Base-by-base conservation (phyloP, 1,139 yeast genomes). In the Hyphopichia pseudoburtonii region DNA sequence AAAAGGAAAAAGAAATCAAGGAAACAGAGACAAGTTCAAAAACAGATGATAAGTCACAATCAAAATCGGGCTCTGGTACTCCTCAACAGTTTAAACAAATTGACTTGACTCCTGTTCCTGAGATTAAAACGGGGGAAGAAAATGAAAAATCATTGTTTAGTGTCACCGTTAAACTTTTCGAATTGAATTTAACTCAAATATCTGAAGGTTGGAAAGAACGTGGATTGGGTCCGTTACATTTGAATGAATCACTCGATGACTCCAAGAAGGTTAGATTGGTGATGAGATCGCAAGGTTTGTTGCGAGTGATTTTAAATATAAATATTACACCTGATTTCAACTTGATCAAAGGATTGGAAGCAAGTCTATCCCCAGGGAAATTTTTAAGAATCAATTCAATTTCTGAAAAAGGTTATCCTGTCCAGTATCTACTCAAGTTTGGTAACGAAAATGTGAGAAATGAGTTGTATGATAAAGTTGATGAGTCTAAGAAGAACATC, bases 121-220 rank as follows among this genome's bases (percentile, higher is more conserved):
- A 58, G 27, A 67, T 84, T 5, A 78, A 80, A 40, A 88, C 97
- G 0, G 98, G 98, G 2, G 98, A 94, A 60, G 98, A 92, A 57
- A 73, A 80, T 39, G 98, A 94, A 57, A 69, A 69, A 30, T 78
- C 87, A 0, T 61, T 82, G 8, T 87, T 78, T 57, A 78, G 78
- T 29, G 74, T 85, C 32, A 80, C 84, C 30, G 89, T 95, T 11
- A 88, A 90, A 56, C 66, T 92, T 15, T 94, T 89, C 56, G 87
- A 82, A 36, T 66, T 88, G 47, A 81, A 85, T 47, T 65, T 90
- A 28, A 64, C 82, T 1, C 73, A 78, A 29, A 73, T 85, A 1
- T 60, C 73, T 10, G 78, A 73, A 19, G 97, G 96, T 2, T 94
- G 99, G 98, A 92, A 86, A 57, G 98, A 94, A 60, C 78, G 95